Conservation (phyloP, 225 moss, liverwort and hornwort genomes). For the Bryum argenteum region DNA sequence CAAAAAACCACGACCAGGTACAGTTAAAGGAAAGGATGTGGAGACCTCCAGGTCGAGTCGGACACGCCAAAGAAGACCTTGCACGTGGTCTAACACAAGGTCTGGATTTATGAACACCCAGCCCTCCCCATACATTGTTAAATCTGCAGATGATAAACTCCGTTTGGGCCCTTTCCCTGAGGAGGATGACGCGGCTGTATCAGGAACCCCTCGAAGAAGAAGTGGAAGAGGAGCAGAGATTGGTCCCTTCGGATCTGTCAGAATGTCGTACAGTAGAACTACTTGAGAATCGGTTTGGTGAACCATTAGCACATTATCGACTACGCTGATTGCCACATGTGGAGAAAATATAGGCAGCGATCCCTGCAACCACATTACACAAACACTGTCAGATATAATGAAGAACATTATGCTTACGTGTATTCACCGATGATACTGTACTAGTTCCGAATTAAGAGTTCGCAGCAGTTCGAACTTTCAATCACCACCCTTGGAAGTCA, state of each 20-base stretch:
- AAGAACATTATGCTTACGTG: background rate
- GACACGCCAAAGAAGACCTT: conserved; percentile 86
- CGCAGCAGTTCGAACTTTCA: conserved; percentile 18
- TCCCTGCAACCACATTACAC: conserved; percentile 68
- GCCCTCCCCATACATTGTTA: conserved; percentile 70
- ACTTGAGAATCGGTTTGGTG: conserved; percentile 97
- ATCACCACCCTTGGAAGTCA: conserved; percentile 29
- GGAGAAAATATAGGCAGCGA: conserved; percentile 84
- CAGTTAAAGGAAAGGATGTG: conserved; percentile 21
- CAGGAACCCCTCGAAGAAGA: conserved; percentile 66
- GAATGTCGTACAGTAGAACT: conserved; percentile 82
- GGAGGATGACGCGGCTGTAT: conserved; percentile 42
- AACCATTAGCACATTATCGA: conserved; percentile 91
- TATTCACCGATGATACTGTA: conserved; percentile 13
- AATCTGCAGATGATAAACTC: conserved; percentile 51
- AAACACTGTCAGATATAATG: conserved; percentile 25
- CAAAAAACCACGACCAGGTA: conserved; percentile 4
- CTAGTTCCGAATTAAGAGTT: background rate
- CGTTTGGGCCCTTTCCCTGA: conserved; percentile 46
- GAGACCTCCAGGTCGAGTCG: conserved; percentile 90
- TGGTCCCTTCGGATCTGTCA: conserved; percentile 76
- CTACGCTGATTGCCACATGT: conserved; percentile 84
- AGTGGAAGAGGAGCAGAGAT: conserved; percentile 95
- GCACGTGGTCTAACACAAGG: conserved; percentile 81
- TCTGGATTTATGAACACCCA: conserved; percentile 94